phyloP scores from a whole-genome alignment of 306 rosid species.

The Sphenostylis stenocarpa region DNA sequence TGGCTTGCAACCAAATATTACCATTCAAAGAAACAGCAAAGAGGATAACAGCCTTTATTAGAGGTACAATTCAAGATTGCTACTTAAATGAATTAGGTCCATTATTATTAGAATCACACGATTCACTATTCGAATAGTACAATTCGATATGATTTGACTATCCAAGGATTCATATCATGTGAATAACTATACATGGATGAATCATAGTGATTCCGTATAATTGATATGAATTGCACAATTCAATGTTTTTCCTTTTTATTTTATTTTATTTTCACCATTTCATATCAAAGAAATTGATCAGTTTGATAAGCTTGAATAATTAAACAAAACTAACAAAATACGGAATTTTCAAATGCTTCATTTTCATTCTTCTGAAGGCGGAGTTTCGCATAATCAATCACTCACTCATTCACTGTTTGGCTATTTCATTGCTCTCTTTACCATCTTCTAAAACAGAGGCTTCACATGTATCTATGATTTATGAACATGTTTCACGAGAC shows the following conservation, averaged over 20 bases:
- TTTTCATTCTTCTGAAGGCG: not conserved
- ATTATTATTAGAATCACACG: not conserved
- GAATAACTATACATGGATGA: not conserved
- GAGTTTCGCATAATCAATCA: not conserved
- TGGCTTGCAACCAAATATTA: not conserved
- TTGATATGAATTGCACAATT: not conserved
- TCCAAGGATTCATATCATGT: not conserved
- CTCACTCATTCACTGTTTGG: not conserved
- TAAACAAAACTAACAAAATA: not conserved
- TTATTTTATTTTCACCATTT: not conserved
- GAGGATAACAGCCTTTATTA: not conserved
- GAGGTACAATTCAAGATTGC: not conserved
- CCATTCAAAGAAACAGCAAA: not conserved
- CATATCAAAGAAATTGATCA: not conserved
- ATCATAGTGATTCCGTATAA: not conserved
- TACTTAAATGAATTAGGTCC: not conserved
- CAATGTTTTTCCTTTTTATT: not conserved
- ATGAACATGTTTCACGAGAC: not conserved
- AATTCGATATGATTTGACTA: not conserved
- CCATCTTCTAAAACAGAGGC: not conserved
- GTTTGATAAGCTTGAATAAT: not conserved
- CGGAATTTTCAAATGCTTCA: not conserved
- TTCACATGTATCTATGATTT: not conserved
- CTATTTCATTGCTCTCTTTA: not conserved
- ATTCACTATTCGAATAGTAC: not conserved